Evolutionary conservation across 805 yeast species (phyloP).

Genomic region (Saccharomycopsis capsularis): DNA sequence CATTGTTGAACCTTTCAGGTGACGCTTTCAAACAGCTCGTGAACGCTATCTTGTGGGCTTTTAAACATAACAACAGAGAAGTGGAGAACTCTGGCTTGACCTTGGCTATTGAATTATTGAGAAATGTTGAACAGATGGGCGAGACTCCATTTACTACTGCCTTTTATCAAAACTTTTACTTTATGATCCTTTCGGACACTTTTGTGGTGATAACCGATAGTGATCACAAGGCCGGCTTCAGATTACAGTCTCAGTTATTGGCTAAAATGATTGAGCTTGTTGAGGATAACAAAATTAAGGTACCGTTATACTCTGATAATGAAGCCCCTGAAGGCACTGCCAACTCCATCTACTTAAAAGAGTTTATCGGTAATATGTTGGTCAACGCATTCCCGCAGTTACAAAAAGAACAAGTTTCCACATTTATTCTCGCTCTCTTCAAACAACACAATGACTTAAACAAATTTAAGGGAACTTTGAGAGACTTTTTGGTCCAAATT

Average conservation of each 20-base stretch:
- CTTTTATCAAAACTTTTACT: slow-evolving; percentile 82
- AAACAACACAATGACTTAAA: slow-evolving; percentile 63
- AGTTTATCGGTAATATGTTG: slow-evolving; percentile 75
- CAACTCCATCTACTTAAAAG: slow-evolving; percentile 70
- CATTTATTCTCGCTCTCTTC: slow-evolving; percentile 72
- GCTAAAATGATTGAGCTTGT: slow-evolving; percentile 80
- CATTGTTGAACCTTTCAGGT: slow-evolving; percentile 81
- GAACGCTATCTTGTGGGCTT: slow-evolving; percentile 96
- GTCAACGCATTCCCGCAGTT: slow-evolving; percentile 89
- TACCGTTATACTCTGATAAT: slow-evolving; percentile 72
- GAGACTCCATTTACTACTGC: slow-evolving; percentile 66
- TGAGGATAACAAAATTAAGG: slow-evolving; percentile 63
- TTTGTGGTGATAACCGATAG: slow-evolving; percentile 92
- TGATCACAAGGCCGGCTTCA: slow-evolving; percentile 95
- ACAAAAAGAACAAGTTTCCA: slow-evolving; percentile 72
- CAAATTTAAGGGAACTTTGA: slow-evolving; percentile 74
- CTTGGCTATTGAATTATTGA: slow-evolving; percentile 73
- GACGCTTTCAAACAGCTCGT: slow-evolving; percentile 86
- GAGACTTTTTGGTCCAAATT: slow-evolving; percentile 95
- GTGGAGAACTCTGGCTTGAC: slow-evolving; percentile 90
- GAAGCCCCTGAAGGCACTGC: slow-evolving; percentile 83
- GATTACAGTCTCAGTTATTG: slow-evolving; percentile 76
- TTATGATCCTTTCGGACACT: slow-evolving; percentile 84
- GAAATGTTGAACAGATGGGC: slow-evolving; percentile 60
- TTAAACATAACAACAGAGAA: slow-evolving; percentile 94